Evolutionary conservation across 352 stramenopile genomes (phyloP), one percentile per base, ranked within the genome.

Genomic region (Lagenidium giganteum): DNA sequence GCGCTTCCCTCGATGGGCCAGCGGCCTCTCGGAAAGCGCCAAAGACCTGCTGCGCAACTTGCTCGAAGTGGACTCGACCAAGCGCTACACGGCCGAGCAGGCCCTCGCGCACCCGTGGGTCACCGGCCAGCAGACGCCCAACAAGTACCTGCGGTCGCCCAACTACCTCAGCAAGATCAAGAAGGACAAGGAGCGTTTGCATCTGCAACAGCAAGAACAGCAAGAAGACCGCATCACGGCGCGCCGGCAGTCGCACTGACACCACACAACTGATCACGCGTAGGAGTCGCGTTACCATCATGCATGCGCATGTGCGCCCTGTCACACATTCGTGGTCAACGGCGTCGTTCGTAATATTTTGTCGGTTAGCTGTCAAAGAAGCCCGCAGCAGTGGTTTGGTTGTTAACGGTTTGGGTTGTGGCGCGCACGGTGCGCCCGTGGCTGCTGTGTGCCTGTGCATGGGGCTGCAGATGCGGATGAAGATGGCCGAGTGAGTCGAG

Each of bases 1-100:
- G 5, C 84, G 93, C 9, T 98, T 97, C 47, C 93, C 94, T 21
- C 70, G 85, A 13, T 98, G 95, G 95, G 93, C 95, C 3, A 90
- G 52, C 35, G 79, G 77, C 9, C 57, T 95, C 8, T 95, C 83
- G 11, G 78, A 88, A 26, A 87, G 78, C 41, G 83, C 83, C 6
- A 95, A 95, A 53, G 83, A 95, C 45, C 51, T 95, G 35, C 66
- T 95, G 18, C 76, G 76, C 17, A 74, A 90, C 51, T 56, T 94
- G 37, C 62, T 94, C 24, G 83, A 94, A 54, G 64, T 95, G 42
- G 78, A 95, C 41, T 70, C 72, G 22, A 57, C 68, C 13, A 79
- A 89, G 55, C 73, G 83, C 12, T 95, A 63, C 53, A 92, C 83
- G 2, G 83, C 83, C 18, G 80, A 95, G 26, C 83, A 95, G 42